phyloP scores from a whole-genome alignment of 2,329 filamentous ascomycete genomes.

The Colletotrichum neosansevieriae region DNA sequence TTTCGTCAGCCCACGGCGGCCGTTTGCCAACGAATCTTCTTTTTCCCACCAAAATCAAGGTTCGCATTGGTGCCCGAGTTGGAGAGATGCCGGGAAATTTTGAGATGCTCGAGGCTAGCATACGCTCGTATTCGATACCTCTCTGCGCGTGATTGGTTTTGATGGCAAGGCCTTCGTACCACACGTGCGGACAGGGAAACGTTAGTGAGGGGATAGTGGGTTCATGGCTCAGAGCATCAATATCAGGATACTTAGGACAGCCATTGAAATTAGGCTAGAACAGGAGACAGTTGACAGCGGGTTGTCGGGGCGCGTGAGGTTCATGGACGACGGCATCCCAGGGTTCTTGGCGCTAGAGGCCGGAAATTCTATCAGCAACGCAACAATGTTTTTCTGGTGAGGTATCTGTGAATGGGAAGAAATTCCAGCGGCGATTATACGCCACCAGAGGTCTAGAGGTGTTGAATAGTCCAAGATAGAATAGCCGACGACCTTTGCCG shows the following conservation, averaged over 20 bases:
- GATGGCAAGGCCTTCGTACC: constrained; percentile 3
- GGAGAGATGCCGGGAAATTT: not conserved
- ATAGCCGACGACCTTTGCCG: not conserved
- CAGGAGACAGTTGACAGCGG: too few species aligned
- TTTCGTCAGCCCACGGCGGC: constrained; percentile 25
- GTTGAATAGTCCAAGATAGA: not conserved
- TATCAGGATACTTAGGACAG: too few species aligned
- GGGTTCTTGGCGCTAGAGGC: too few species aligned
- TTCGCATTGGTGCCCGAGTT: constrained; percentile 36
- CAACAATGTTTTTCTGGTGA: too few species aligned
- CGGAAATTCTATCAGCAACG: too few species aligned
- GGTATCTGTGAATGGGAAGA: too few species aligned
- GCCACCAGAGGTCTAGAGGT: not conserved
- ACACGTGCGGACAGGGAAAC: constrained; percentile 25
- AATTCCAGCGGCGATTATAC: not conserved
- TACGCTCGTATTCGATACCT: not conserved
- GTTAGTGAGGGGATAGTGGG: not conserved
- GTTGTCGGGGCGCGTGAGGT: too few species aligned
- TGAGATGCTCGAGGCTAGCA: constrained; percentile 9
- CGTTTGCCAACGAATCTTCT: constrained; percentile 2
- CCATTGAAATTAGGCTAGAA: too few species aligned
- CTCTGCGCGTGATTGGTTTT: constrained; percentile 19
- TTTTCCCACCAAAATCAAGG: constrained; percentile 4
- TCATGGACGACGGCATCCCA: too few species aligned
- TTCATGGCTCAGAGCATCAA: too few species aligned